Evolutionary conservation across 257 asterid genomes (phyloP), one percentile per base, ranked within the genome.

Genomic region (Petrea volubilis): DNA sequence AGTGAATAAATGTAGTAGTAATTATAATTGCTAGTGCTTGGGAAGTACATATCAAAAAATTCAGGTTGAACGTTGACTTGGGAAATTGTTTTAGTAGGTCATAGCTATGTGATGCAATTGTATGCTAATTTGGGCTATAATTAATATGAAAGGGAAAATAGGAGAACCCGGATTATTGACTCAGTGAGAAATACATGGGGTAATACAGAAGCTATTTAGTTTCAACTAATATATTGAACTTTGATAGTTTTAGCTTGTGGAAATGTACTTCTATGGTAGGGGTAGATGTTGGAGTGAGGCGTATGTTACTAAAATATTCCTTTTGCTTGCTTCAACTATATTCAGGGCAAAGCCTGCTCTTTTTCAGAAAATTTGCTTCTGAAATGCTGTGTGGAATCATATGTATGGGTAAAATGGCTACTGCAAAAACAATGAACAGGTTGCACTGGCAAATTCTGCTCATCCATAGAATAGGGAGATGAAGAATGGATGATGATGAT

Each of bases 331-430:
- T 15, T 46, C n/a, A 25, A 15, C 38, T 14, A 23, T 41, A n/a
- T 7, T 27, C 14, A 4, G 33, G 38, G 7, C 8, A 14, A 25
- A 9, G 33, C 52, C 36, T 24, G 3, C 14, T 44, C 21, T 5
- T 33, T 46, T 31, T 18, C 65, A 33, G 15, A 8, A 33, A 59
- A 59, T n/a, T 59, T 31, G 65, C 41, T 27, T 20, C 28, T 31
- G 31, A 17, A 65, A n/a, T n/a, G n/a, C n/a, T 65, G 31, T 46
- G 56, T n/a, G 60, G 31, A 11, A 17, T 47, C 70, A 64, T 46
- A 10, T 43, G 57, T 9, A 14, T 17, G 36, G n/a, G 18, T 27
- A 24, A 44, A 50, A 66, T 31, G 44, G 50, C 47, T 46, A 3
- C 46, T 25, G 11, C 28, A 31, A 53, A 21, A 21, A 9, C 5